A percentile compares a stretch with the other conserved stretches of the same genome.
Conservation (phyloP, 208 protist genomes). For the Trypanosoma cruzi region DNA sequence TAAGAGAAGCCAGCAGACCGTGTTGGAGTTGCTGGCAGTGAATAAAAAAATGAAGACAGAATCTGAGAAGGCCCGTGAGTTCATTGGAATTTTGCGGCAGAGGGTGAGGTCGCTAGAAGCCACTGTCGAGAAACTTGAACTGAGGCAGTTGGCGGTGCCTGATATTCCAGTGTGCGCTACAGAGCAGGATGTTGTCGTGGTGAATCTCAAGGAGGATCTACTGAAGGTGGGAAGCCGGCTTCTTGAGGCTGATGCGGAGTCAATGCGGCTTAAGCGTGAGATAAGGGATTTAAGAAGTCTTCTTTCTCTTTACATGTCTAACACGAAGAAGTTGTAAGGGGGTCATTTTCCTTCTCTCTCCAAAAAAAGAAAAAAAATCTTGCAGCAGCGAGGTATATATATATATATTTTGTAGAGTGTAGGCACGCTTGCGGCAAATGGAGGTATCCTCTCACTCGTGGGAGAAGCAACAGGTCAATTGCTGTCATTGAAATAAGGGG, state of each 20-base stretch:
- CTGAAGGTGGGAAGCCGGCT: slow-evolving; percentile 1
- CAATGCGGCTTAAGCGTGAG: slow-evolving; percentile 20
- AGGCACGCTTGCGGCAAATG: too few species aligned
- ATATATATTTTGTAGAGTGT: not conserved
- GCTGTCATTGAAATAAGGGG: too few species aligned
- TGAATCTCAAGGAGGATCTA: slow-evolving; percentile 17
- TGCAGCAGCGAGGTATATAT: too few species aligned
- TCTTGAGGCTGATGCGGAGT: slow-evolving; percentile 12
- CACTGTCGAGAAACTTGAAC: slow-evolving; percentile 20
- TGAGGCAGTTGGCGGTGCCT: slow-evolving; percentile 20
- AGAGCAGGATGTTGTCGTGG: not conserved
- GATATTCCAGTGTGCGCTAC: slow-evolving; percentile 20
- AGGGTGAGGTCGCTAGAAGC: slow-evolving; percentile 13
- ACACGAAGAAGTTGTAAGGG: slow-evolving; percentile 2
- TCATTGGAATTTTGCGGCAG: slow-evolving; percentile 10
- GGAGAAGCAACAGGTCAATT: too few species aligned
- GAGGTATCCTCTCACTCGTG: too few species aligned
- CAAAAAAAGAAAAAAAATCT: too few species aligned
- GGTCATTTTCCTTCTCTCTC: too few species aligned
- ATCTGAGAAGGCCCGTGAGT: not conserved
- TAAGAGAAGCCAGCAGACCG: not conserved
- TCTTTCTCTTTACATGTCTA: slow-evolving; percentile 34
- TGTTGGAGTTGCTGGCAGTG: not conserved
- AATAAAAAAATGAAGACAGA: slow-evolving; percentile 2
- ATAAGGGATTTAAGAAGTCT: slow-evolving; percentile 29